A percentile compares a stretch with the other conserved stretches of the same genome.
phyloP scores from a whole-genome alignment of 805 yeast genomes.

The Metschnikowia dekortorum region DNA sequence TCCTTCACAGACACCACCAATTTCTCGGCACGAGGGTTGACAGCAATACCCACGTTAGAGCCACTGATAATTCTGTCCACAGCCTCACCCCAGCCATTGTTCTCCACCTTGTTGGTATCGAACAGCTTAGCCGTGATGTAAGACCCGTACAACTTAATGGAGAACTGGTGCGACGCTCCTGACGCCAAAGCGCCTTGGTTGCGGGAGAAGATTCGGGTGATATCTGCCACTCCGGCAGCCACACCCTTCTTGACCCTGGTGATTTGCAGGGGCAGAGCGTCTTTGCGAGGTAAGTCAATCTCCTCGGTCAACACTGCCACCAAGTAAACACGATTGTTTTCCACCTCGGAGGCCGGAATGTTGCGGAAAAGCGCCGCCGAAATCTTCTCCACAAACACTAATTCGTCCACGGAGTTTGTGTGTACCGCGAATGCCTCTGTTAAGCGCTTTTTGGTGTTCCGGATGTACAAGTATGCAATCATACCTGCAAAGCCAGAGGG shows the following conservation, averaged over 20 bases:
- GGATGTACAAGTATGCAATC: slow-evolving; percentile 66
- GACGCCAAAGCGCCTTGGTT: slow-evolving; percentile 55
- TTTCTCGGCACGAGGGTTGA: slow-evolving; percentile 75
- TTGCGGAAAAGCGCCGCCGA: slow-evolving; percentile 78
- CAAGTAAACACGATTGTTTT: slow-evolving; percentile 61
- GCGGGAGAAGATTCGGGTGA: slow-evolving; percentile 69
- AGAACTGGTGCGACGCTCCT: slow-evolving; percentile 67
- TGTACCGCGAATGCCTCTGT: slow-evolving; percentile 78
- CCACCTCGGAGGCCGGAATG: slow-evolving; percentile 63
- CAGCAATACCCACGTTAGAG: slow-evolving; percentile 69
- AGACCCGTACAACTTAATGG: slow-evolving; percentile 68
- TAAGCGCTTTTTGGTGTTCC: slow-evolving; percentile 58
- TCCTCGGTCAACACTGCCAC: slow-evolving; percentile 75
- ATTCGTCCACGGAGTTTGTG: slow-evolving; percentile 53
- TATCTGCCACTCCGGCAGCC: slow-evolving; percentile 85
- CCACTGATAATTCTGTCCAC: slow-evolving; percentile 75
- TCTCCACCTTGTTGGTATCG: slow-evolving; percentile 22
- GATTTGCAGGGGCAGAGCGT: slow-evolving; percentile 27
- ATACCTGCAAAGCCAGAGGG: slow-evolving; percentile 69
- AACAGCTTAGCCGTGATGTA: slow-evolving; percentile 43
- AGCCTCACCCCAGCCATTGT: slow-evolving; percentile 87
- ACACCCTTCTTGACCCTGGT: slow-evolving; percentile 65
- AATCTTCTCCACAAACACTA: slow-evolving; percentile 56
- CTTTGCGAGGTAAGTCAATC: slow-evolving; percentile 41
- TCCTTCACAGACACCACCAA: slow-evolving; percentile 71